Conservation (phyloP, 371 early-diverging fungal genomes). For the Rhizopus arrhizus region DNA sequence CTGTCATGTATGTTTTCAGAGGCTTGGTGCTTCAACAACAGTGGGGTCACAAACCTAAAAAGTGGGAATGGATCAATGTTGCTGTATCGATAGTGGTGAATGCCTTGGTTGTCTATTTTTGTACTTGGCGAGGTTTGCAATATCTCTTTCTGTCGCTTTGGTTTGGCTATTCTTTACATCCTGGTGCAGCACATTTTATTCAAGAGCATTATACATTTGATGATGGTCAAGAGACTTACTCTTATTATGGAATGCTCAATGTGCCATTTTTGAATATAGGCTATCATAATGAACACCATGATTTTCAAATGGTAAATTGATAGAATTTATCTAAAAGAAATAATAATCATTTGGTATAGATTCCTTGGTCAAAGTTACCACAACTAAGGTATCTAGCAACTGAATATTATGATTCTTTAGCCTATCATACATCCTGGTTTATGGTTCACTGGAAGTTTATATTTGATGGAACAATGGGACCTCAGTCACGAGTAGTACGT, state of each 20-base stretch:
- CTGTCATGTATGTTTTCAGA: slow-evolving; percentile 88
- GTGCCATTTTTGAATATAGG: slow-evolving; percentile 84
- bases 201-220: slow-evolving; percentile 97
- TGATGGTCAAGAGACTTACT: slow-evolving; percentile 96
- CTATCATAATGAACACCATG: slow-evolving; percentile 98
- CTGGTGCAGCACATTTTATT: slow-evolving; percentile 97
- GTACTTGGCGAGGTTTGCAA: slow-evolving; percentile 69
- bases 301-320: slow-evolving; percentile 72
- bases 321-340: background rate
- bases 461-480: slow-evolving; percentile 44
- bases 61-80: slow-evolving; percentile 84
- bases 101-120: slow-evolving; percentile 54
- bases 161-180: slow-evolving; percentile 92
- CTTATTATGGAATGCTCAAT: slow-evolving; percentile 94
- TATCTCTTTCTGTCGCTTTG: slow-evolving; percentile 82
- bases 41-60: slow-evolving; percentile 65
- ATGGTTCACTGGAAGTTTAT: slow-evolving; percentile 85
- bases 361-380: slow-evolving; percentile 92
- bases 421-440: slow-evolving; percentile 89
- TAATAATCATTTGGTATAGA: slow-evolving; percentile 33
- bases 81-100: slow-evolving; percentile 68
- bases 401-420: slow-evolving; percentile 88
- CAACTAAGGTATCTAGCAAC: slow-evolving; percentile 77
- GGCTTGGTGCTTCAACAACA: slow-evolving; percentile 73
- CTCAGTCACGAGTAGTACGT: slow-evolving; percentile 82